Conservation (phyloP, 1,284 basidiomycete species). For the Moesziomyces globuligerus region DNA sequence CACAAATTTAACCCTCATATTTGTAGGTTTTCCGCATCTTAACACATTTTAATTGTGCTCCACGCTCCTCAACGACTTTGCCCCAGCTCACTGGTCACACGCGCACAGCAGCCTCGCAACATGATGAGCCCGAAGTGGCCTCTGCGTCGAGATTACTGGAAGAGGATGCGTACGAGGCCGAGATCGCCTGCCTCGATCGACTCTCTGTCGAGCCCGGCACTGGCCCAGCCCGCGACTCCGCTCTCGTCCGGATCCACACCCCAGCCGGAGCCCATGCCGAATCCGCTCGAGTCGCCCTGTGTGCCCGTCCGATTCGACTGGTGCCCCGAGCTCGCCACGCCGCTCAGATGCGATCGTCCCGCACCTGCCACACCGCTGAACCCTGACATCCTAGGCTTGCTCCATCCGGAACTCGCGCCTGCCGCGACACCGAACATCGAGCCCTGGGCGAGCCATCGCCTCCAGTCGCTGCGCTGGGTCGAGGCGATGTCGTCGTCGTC, state of each 20-base stretch:
- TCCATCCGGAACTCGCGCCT: constrained; percentile 40
- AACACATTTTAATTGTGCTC: too few relatives aligned
- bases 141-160: constrained; percentile 20
- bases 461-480: constrained; percentile 22
- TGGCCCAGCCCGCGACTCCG: constrained; percentile 9
- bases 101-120: too few relatives aligned
- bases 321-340: constrained; percentile 9
- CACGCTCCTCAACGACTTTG: neutral
- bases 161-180: constrained; percentile 38
- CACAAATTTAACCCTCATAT: too few relatives aligned
- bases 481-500: constrained; percentile 34
- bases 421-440: constrained; percentile 5
- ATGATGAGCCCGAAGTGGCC: too few relatives aligned
- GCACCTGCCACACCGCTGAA: constrained; percentile 11
- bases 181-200: constrained; percentile 44
- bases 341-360: constrained; percentile 14
- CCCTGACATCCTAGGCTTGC: constrained; percentile 31
- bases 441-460: constrained; percentile 13
- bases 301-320: constrained; percentile 15
- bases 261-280: constrained; percentile 17
- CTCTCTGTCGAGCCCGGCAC: constrained; percentile 21
- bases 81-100: neutral
- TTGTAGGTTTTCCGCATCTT: too few relatives aligned
- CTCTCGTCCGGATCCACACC: constrained; percentile 39
- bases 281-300: constrained; percentile 28